phyloP scores from a whole-genome alignment of 1,284 basidiomycete species.

The Acaromyces ingoldii region DNA sequence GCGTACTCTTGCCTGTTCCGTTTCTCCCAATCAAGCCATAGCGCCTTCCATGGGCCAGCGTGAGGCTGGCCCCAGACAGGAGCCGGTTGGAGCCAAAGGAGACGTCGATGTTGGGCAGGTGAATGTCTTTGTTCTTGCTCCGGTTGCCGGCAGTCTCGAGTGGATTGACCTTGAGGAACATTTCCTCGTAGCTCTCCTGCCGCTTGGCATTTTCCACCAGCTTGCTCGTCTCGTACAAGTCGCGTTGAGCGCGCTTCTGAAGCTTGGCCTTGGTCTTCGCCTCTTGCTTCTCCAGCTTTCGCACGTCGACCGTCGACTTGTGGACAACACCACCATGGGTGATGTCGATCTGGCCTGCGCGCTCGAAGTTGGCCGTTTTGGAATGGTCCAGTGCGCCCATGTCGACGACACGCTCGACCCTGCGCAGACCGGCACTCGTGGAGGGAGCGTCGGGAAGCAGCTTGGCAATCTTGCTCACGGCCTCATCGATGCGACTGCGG shows the following conservation, averaged over 20 bases:
- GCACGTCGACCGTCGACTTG: constrained; percentile 93
- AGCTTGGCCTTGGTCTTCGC: constrained; percentile 97
- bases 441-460: constrained; percentile 26
- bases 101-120: constrained; percentile 82
- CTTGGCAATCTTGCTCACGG: constrained; percentile 31
- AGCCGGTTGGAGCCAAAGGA: constrained; percentile 76
- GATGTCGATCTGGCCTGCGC: constrained; percentile 58
- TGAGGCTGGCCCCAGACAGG: constrained; percentile 59
- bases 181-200: constrained; percentile 93
- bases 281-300: constrained; percentile 97
- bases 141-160: constrained; percentile 73
- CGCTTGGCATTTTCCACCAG: constrained; percentile 86
- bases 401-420: constrained; percentile 88
- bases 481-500: constrained; percentile 20
- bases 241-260: constrained; percentile 75
- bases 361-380: constrained; percentile 46
- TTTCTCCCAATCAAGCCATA: constrained; percentile 60
- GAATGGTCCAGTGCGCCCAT: constrained; percentile 69
- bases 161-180: constrained; percentile 99
- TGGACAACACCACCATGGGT: constrained; percentile 91
- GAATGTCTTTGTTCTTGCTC: constrained; percentile 72
- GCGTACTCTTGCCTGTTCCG: constrained; percentile 78
- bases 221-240: constrained; percentile 93
- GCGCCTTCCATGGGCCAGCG: constrained; percentile 37
- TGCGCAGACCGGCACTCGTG: constrained; percentile 56